Conservation (phyloP, 805 yeast genomes). For the Suhomyces faveliae region DNA sequence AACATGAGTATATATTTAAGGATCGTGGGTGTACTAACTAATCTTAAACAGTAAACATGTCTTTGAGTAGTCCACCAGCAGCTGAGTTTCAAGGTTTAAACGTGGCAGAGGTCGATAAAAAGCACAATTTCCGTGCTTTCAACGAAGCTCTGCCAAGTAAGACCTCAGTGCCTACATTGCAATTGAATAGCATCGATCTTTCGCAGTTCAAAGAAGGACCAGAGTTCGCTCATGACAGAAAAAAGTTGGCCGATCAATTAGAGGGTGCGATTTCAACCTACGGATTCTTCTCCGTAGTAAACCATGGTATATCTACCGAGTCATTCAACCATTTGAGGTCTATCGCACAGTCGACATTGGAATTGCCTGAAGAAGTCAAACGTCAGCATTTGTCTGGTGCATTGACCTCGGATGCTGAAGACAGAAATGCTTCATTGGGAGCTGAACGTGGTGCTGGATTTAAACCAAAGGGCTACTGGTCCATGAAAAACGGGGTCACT, state of each 20-base stretch:
- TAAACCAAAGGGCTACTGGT: conserved; percentile 32
- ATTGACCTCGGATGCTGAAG: conserved; percentile 27
- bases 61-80: conserved; percentile 3
- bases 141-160: conserved; percentile 24
- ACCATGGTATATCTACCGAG: conserved; percentile 39
- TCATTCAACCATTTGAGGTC: conserved; percentile 35
- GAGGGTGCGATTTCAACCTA: conserved; percentile 41
- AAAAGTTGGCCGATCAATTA: conserved; percentile 33
- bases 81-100: conserved; percentile 4
- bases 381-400: conserved; percentile 41
- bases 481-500: conserved; percentile 27
- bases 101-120: conserved; percentile 15
- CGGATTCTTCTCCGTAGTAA: conserved; percentile 44
- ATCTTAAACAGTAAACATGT: not conserved
- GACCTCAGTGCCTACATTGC: conserved; percentile 18
- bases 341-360: conserved; percentile 41
- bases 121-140: conserved; percentile 32
- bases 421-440: conserved; percentile 24
- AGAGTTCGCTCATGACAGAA: conserved; percentile 28
- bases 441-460: conserved; percentile 31
- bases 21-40: not conserved
- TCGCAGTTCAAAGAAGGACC: conserved; percentile 35
- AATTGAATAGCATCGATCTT: conserved; percentile 37
- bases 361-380: conserved; percentile 41
- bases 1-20: not conserved